Evolutionary conservation across 2,329 filamentous ascomycete genomes (phyloP), one percentile per base, ranked within the genome.

Genomic region (Lasiodiplodia theobromae): DNA sequence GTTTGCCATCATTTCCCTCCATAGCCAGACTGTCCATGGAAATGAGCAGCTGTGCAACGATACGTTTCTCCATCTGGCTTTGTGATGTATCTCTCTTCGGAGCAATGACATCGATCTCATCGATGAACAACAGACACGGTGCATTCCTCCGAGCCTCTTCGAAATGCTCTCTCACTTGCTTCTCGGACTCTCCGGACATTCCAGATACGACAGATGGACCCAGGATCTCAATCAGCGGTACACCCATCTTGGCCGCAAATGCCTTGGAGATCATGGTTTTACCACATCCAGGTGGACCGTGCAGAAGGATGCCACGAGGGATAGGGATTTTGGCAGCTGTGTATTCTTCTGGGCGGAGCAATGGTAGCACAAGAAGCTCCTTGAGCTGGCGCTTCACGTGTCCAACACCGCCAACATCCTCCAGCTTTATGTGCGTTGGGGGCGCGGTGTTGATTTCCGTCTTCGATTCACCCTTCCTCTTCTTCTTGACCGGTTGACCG

Each of bases 21-120:
- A 91, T 84, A 47, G 88, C 86, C 51, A 98, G 84, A 68, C 83
- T 90, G 74, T 94, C 92, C 91, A 98, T 96, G 68, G 94, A 96
- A 23, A 91, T 91, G 68, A 93, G 83, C 71, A 98, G 88, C 75
- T 97, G 92, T 0, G 89, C 88, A 14, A 96, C 91, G 71, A 96
- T 96, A 66, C 94, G 86, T 76, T 93, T 92, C 77, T 97, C 94
- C 88, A 96, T 95, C 72, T 97, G 93, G 74, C 91, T 90, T 74
- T 96, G 92, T 1, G 91, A 89, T 67, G 88, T 92, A 71, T 97
- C 93, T 68, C 92, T 86, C 78, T 96, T 97, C 0, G 92, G 92
- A 62, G 94, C 92, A 74, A 98, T 96, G 4, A 91, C 91, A 78
- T 99, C 94, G 65, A 98, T 92, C 73, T 97, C 91, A 73, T 97